phyloP scores from a whole-genome alignment of 2,329 filamentous ascomycete species.

The Sporothrix phasma region DNA sequence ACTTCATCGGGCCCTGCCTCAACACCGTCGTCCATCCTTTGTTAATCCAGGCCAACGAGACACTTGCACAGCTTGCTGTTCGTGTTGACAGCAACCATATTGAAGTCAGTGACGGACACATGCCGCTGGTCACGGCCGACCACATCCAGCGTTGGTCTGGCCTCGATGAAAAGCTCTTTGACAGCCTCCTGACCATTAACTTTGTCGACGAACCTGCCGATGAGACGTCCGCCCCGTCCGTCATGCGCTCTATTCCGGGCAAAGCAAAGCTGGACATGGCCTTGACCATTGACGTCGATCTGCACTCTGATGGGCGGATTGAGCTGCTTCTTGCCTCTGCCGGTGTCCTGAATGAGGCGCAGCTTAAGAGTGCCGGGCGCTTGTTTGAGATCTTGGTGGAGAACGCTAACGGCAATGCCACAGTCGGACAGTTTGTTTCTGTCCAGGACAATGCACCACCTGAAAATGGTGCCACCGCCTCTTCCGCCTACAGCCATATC shows the following conservation, averaged over 20 bases:
- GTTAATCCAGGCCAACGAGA: conserved; percentile 4
- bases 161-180: conserved; percentile 20
- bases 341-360: neutral
- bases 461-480: neutral
- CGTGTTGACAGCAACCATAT: conserved; percentile 17
- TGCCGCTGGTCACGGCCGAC: conserved; percentile 21
- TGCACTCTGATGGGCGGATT: conserved; percentile 18
- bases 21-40: conserved; percentile 20
- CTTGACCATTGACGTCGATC: conserved; percentile 20
- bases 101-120: conserved; percentile 17
- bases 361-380: conserved; percentile 7
- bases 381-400: conserved; percentile 18
- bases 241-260: conserved; percentile 16
- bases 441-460: neutral
- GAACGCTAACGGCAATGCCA: neutral
- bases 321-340: conserved; percentile 4
- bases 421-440: conserved; percentile 14
- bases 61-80: conserved; percentile 10
- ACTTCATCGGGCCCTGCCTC: conserved; percentile 20
- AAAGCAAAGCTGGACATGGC: conserved; percentile 18
- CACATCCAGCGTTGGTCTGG: conserved; percentile 21
- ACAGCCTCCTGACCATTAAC: conserved; percentile 21
- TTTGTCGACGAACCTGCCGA: neutral
- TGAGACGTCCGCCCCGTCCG: neutral
- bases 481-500: neutral